Evolutionary conservation across 352 stramenopile genomes (phyloP).

Genomic region (Globisporangium paddicum): DNA sequence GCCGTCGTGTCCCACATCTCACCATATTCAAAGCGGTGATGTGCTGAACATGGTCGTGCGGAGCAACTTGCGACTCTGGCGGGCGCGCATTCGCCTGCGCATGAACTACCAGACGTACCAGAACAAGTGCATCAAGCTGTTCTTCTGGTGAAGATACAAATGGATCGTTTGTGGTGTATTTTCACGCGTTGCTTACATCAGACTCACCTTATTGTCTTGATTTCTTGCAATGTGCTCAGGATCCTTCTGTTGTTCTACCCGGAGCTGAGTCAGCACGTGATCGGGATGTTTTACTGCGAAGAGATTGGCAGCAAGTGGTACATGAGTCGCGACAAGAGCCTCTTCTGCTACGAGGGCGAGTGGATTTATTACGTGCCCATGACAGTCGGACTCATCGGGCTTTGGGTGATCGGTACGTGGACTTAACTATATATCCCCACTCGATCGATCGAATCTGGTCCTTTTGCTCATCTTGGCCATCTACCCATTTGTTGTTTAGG

Average conservation of each 20-base stretch:
- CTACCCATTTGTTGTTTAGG: conserved; percentile 19
- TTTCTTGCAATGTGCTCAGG: conserved; percentile 19
- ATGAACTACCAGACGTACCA: conserved; percentile 71
- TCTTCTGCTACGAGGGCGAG: conserved; percentile 42
- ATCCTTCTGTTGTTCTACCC: conserved; percentile 69
- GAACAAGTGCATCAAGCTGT: conserved; percentile 75
- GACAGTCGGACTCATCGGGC: conserved; percentile 30
- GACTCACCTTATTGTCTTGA: background rate
- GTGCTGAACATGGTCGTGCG: conserved; percentile 58
- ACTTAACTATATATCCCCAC: background rate
- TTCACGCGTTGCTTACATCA: too few species aligned
- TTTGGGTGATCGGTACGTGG: conserved; percentile 61
- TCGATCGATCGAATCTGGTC: background rate
- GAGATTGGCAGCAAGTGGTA: conserved; percentile 57
- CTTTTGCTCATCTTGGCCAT: background rate
- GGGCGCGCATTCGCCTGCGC: conserved; percentile 57
- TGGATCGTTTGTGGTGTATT: too few species aligned
- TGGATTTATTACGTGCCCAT: conserved; percentile 63
- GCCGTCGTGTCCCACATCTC: conserved; percentile 43
- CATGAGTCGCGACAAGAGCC: conserved; percentile 57
- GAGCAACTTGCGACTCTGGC: conserved; percentile 69
- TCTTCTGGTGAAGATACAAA: conserved; percentile 50
- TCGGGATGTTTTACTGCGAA: conserved; percentile 74
- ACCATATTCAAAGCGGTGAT: conserved; percentile 35
- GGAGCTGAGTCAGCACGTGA: conserved; percentile 59